phyloP scores from a whole-genome alignment of 139 green algal genomes.

The Coelastrella sp. region DNA sequence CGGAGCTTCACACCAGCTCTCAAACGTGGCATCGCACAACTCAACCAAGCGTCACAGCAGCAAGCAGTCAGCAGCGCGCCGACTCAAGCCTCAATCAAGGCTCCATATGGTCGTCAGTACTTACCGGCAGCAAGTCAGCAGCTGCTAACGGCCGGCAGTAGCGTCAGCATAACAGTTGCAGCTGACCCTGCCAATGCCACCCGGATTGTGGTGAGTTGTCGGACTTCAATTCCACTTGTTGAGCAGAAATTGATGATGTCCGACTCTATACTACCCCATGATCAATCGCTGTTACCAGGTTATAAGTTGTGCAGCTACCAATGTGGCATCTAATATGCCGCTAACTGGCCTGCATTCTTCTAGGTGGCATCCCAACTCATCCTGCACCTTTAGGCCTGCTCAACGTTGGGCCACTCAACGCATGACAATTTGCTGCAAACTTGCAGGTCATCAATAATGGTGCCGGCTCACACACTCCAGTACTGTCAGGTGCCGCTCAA shows the following conservation, averaged over 20 bases:
- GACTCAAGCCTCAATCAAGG: background rate
- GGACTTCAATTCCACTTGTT: too few species aligned
- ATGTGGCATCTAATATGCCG: too few species aligned
- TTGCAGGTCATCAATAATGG: background rate
- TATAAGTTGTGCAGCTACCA: background rate
- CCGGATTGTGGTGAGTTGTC: background rate
- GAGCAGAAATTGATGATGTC: too few species aligned
- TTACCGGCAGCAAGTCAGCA: constrained; percentile 9
- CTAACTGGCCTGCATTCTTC: too few species aligned
- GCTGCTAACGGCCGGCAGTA: background rate
- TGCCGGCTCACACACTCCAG: background rate
- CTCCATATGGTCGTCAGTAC: constrained; percentile 6
- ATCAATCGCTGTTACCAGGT: constrained; percentile 1
- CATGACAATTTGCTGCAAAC: background rate
- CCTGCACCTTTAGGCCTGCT: too few species aligned
- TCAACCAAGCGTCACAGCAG: background rate
- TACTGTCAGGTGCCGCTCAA: background rate
- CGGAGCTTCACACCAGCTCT: background rate
- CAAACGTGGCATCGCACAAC: background rate
- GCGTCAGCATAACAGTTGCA: constrained; percentile 30
- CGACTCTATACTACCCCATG: too few species aligned
- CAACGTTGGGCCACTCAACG: too few species aligned
- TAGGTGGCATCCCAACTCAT: too few species aligned
- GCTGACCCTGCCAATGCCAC: background rate
- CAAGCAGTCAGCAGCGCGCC: background rate